Base-by-base conservation (phyloP, 805 yeast species). In the Kregervanrija fluxuum region DNA sequence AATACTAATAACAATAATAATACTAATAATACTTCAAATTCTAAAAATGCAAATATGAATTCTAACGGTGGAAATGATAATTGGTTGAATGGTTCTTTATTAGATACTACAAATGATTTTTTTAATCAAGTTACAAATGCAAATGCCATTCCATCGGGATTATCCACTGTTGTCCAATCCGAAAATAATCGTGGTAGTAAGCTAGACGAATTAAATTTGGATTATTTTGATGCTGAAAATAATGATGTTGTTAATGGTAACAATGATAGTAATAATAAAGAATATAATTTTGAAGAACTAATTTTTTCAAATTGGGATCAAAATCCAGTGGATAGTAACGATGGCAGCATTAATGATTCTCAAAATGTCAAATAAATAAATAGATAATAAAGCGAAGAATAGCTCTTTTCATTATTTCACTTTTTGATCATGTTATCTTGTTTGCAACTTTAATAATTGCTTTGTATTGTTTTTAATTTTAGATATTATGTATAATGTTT, bases 141-240 rank as follows among this genome's bases (percentile, higher is more conserved):
- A 5, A 47, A 50, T 13, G 52, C 63, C 2, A 53, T 62, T 30
- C 65, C 67, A 9, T 57, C 66, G 0, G 66, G 67, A 5, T 51
- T 62, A 22, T 59, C 65, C 2, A 60, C 64, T 0, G 54, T 60
- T 14, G 52, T 54, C 5, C 62, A 58, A 38, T 52, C 59, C 33
- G 48, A 47, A 15, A 41, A 32, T 37, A 45, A 44, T 30, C 44
- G 42, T 22, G 42, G 36, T 22, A 22, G 48, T 9, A 42, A 42
- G 45, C 15, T 45, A 10, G 48, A 45, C 33, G 48, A 45, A 37
- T 32, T 45, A 17, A 15, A 13, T 10, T 3, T 39, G 10, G n/a
- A 39, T 33, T 32, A 14, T 22, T 35, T 11, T 22, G 38, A n/a
- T 14, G 30, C 16, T 30, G 16, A 9, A 13, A 34, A 35, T 13